Evolutionary conservation across 257 asterid genomes (phyloP), one percentile per base, ranked within the genome.

Genomic region (Parsonsia alboflavescens): DNA sequence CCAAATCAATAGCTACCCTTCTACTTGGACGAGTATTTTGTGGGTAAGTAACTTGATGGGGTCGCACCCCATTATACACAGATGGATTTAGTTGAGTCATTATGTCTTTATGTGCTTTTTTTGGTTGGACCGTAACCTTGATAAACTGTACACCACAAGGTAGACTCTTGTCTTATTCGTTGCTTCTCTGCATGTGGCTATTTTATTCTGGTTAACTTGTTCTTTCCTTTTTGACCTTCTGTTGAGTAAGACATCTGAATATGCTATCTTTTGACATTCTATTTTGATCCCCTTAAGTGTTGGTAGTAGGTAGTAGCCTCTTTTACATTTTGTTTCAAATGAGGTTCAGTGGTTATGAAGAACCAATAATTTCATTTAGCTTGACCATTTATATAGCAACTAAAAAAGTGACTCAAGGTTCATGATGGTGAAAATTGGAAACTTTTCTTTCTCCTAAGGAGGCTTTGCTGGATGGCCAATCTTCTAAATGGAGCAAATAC

Each of bases 1-100:
- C 82, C 85, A 67, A 86, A 26, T 95, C 99, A 33, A 78, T 95
- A 64, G 33, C 89, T 19, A 19, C 92, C 69, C 96, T 95, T 76
- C 81, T 95, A 78, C 59, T 95, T 57, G 98, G 99, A 58, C 91
- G 99, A 67, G 82, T 95, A 74, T 85, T 82, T 76, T 95, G 99
- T 48, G 98, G 99, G 99, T 92, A 82, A 44, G 89, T 45, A 48
- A 75, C 81, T 79, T 57, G 79, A 64, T 41, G 72, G 6, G 70
- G 83, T 74, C 77, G 70, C 74, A 5, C 16, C 28, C 17, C 11
- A 5, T 16, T 15, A 19, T 2, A 13, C n/a, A 7, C 17, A 12
- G 11, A 17, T 19, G 12, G 22, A 72, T 21, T 54, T 54, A 21
- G 6, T 70, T 70, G 10, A 22, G 9, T 15, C 7, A 24, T n/a